A percentile compares a stretch with the other conserved stretches of the same genome.
These are phyloP conservation scores for Kregervanrija pseudodelftensis DNA, from an alignment of 805 yeast genomes.

Conservation along the genomic window DNA sequence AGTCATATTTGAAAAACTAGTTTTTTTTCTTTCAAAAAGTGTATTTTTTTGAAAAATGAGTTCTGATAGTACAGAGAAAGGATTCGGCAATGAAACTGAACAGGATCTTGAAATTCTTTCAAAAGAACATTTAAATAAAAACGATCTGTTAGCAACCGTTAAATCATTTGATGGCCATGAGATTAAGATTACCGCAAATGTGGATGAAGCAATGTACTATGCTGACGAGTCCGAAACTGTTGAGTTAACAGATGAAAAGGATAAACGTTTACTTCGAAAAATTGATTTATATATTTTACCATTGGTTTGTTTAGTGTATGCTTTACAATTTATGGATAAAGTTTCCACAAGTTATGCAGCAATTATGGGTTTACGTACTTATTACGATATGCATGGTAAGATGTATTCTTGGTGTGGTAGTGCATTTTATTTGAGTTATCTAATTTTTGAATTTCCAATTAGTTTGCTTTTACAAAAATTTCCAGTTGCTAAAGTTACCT, in stretches of 20 bases:
- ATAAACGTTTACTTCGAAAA: slow-evolving; percentile 23
- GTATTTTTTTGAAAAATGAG: too few species aligned
- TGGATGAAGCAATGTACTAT: slow-evolving; percentile 10
- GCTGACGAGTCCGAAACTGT: slow-evolving; percentile 6
- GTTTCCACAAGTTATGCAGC: slow-evolving; percentile 47
- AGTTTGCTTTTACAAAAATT: slow-evolving; percentile 38
- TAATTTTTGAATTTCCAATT: slow-evolving; percentile 49
- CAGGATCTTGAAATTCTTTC: neutral
- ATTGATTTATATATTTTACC: slow-evolving; percentile 47
- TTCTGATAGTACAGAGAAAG: too few species aligned
- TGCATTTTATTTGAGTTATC: slow-evolving; percentile 32
- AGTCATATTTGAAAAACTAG: too few species aligned
- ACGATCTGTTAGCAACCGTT: neutral
- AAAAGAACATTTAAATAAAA: neutral
- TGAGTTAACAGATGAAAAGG: slow-evolving; percentile 6
- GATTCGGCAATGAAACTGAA: too few species aligned
- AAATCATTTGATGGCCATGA: slow-evolving; percentile 6
- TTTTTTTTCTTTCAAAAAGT: too few species aligned
- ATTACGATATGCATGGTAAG: slow-evolving; percentile 40
- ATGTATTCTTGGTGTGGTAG: slow-evolving; percentile 26
- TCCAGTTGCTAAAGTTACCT: slow-evolving; percentile 35
- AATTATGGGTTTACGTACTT: slow-evolving; percentile 46
- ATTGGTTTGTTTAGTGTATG: slow-evolving; percentile 40
- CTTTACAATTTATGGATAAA: slow-evolving; percentile 57
- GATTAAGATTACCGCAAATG: slow-evolving; percentile 9